Base-by-base conservation (phyloP, 1,139 yeast species). In the Pneumocystis canis region DNA sequence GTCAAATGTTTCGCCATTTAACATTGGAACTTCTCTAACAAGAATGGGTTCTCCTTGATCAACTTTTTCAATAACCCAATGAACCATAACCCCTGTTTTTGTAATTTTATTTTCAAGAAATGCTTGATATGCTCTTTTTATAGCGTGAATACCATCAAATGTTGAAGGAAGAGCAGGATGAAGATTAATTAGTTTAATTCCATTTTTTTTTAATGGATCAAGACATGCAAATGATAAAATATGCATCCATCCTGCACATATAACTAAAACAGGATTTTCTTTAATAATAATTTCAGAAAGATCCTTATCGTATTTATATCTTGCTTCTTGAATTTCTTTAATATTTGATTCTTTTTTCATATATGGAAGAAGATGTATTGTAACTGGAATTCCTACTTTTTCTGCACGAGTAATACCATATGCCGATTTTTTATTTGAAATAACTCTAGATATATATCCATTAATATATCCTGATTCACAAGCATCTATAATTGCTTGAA, bases 171-270 rank as follows among this genome's bases (percentile, higher is more conserved):
- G 80, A 0, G 98, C 97, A 2, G 98, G 98, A 73, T 92, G 98
- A 66, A 92, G 77, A 71, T 92, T 92, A 70, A 92, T 89, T 66
- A 92, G 89, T 35, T 89, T 86, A 39, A 89, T 80, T 0, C 80
- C 78, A 2, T 80, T 82, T 7, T 79, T 73, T 63, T 78, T 82
- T 59, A 90, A 75, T 1, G 92, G 90, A 60, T 78, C 76, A 67
- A 92, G 77, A 66, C 88, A 89, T 20, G 82, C 78, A 1, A 89
- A 84, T 1, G 96, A 86, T 67, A 92, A 78, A 65, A 92, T 92
- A 64, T 92, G 80, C 92, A 92, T 85, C 97, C 98, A 92, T 1
- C 98, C 98, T 7, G 98, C 98, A 76, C 98, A 92, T 6, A 92
- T 97, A 60, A 92, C 84, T 67, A 92, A 78, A 68, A 86, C 87